Base-by-base conservation (phyloP, 2,329 filamentous ascomycete genomes). In the Xylogone sp. region DNA sequence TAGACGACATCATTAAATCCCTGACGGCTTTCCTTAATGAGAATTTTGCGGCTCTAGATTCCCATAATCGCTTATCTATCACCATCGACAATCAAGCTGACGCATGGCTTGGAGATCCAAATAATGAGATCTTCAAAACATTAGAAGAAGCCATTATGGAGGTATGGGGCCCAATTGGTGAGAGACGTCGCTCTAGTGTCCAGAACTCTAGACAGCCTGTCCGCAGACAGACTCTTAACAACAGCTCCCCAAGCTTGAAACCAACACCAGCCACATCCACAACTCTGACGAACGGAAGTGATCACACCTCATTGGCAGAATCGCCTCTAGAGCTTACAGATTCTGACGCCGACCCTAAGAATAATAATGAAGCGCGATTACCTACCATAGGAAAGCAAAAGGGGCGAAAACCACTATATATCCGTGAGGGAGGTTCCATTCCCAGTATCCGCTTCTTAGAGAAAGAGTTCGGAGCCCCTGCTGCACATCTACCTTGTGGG, bases 391-490 rank as follows among this genome's bases (percentile, higher is more conserved):
- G 21, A 3, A 39, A 46, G 2, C 44, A 49, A 9, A 61, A 56
- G 45, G 65, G 65, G 10, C 69, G 74, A 7, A 87, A 85, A 61
- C 93, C 92, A 0, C 76, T 99, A 3, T 97, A 96, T 67, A 99
- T 99, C 59, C 83, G 94, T 9, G 94, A 99, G 70, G 94, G 94
- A 12, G 94, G 94, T 4, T 95, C 88, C 0, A 99, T 99, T 59
- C 94, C 94, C 0, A 90, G 90, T 0, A 97, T 97, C 51, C 77
- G 94, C 5, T 97, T 97, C 65, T 67, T 97, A 34, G 93, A 97
- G 68, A 96, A 96, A 72, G 90, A 96, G 62, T 97, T 97, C 65
- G 79, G 80, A 2, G 94, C 94, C 0, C 91, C 92, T 0, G 93
- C 94, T 0, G 93, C 93, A 1, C 92, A 97, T 68, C 71, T 99